Conservation (phyloP, 306 rosid species). For the Dryas drummondii region DNA sequence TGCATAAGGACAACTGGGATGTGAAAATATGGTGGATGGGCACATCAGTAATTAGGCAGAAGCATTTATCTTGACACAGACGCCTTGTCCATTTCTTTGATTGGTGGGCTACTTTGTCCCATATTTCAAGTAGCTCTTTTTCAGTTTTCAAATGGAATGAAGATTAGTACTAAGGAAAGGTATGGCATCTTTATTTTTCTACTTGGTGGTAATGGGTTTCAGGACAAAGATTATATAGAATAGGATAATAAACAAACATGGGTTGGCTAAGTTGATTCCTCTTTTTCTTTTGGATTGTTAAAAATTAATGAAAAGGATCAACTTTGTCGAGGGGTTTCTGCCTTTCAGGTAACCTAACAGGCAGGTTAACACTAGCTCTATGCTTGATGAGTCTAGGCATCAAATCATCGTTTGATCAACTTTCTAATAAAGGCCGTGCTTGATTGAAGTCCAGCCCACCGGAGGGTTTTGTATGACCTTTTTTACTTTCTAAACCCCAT, state of each 20-base stretch:
- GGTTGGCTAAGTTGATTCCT: constrained; percentile 24
- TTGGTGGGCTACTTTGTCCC: constrained; percentile 53
- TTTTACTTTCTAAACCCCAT: too few relatives aligned
- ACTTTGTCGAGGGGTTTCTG: too few relatives aligned
- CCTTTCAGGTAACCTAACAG: too few relatives aligned
- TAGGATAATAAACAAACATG: constrained; percentile 19
- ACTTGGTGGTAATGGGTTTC: constrained; percentile 35
- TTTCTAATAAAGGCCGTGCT: too few relatives aligned
- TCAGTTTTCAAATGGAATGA: constrained; percentile 16
- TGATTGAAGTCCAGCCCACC: too few relatives aligned
- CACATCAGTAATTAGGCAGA: constrained; percentile 41
- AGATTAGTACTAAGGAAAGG: constrained; percentile 43
- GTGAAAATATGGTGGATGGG: constrained; percentile 26
- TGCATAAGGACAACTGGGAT: neutral
- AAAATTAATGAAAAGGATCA: neutral
- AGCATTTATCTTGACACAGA: constrained; percentile 36
- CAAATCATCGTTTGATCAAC: too few relatives aligned
- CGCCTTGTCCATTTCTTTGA: constrained; percentile 53
- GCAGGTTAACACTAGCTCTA: too few relatives aligned
- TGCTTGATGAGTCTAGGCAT: too few relatives aligned
- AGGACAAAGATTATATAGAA: constrained; percentile 15
- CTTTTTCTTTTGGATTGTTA: neutral
- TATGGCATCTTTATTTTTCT: constrained; percentile 44
- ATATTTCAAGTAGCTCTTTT: constrained; percentile 26
- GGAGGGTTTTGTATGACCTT: too few relatives aligned